Conservation (phyloP, 2,329 filamentous ascomycete genomes). For the Graphilbum ipis-grandicollis region DNA sequence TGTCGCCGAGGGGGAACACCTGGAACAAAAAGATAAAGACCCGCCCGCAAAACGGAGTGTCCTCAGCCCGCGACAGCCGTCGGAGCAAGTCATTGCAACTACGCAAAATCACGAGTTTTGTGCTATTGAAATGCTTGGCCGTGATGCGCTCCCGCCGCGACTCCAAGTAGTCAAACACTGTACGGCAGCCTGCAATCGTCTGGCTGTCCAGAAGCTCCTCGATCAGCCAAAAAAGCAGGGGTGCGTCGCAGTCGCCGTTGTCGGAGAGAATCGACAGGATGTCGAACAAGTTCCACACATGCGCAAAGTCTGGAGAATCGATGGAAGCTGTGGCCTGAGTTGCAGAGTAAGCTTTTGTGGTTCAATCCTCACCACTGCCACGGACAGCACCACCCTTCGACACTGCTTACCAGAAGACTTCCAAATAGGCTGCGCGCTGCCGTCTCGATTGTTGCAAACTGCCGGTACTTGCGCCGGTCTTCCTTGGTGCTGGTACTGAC, state of each 20-base stretch:
- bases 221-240: conserved; percentile 73
- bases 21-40: conserved; percentile 99
- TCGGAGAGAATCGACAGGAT: conserved; percentile 80
- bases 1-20: conserved; percentile 89
- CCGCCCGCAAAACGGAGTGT: conserved; percentile 90
- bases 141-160: conserved; percentile 81
- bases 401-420: conserved; percentile 48
- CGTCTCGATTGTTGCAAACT: conserved; percentile 62
- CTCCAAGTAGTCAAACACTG: conserved; percentile 87
- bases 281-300: conserved; percentile 87
- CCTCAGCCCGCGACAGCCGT: conserved; percentile 82
- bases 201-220: conserved; percentile 95
- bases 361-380: too few species aligned
- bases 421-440: conserved; percentile 71
- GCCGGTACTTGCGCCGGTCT: conserved; percentile 25
- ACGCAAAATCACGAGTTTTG: conserved; percentile 76
- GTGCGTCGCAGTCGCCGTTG: conserved; percentile 58
- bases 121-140: conserved; percentile 62
- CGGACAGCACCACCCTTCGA: too few species aligned
- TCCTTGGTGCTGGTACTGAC: conserved; percentile 15
- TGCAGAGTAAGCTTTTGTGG: too few species aligned
- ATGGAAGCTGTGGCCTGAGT: conserved; percentile 63
- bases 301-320: conserved; percentile 58
- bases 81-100: conserved; percentile 92
- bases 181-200: conserved; percentile 79